Conservation (phyloP, 1,284 basidiomycete species). For the Peniophora sp. region DNA sequence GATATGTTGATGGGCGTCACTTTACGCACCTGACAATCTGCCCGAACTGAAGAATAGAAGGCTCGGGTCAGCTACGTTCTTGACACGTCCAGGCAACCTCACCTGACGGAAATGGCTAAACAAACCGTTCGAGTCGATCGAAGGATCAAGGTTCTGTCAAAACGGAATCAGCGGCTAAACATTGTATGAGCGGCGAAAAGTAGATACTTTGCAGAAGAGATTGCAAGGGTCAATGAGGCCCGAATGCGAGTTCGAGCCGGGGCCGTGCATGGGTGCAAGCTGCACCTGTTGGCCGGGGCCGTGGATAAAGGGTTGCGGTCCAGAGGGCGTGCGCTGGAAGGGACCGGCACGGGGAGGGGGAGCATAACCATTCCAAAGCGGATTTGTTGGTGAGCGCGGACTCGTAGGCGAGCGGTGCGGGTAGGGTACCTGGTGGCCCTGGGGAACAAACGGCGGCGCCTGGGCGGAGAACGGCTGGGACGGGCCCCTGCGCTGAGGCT, state of each 20-base stretch:
- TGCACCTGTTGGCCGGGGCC: slow-evolving; percentile 88
- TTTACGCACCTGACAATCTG: slow-evolving; percentile 72
- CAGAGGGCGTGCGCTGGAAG: slow-evolving; percentile 13
- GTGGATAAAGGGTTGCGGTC: slow-evolving; percentile 54
- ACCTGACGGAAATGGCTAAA: slow-evolving; percentile 77
- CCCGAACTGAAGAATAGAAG: slow-evolving; percentile 47
- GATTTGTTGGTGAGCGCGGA: slow-evolving; percentile 32
- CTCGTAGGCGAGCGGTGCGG: slow-evolving; percentile 31
- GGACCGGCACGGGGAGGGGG: slow-evolving; percentile 2
- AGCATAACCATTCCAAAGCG: slow-evolving; percentile 1
- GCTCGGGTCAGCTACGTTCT: too few relatives aligned
- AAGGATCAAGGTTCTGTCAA: slow-evolving; percentile 72
- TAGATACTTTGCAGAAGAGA: slow-evolving; percentile 72
- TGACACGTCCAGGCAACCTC: slow-evolving; percentile 14
- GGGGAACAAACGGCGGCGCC: slow-evolving; percentile 69
- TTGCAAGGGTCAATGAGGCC: slow-evolving; percentile 90
- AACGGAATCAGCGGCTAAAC: slow-evolving; percentile 6
- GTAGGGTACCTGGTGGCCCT: slow-evolving; percentile 54
- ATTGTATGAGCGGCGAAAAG: slow-evolving; percentile 8
- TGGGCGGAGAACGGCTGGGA: slow-evolving; percentile 57
- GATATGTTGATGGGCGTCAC: not conserved
- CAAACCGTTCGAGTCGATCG: slow-evolving; percentile 78
- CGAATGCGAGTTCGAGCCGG: slow-evolving; percentile 72
- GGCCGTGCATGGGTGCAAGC: slow-evolving; percentile 62
- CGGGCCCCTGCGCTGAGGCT: slow-evolving; percentile 41